Percentiles rank a stretch among this genome's conserved stretches.
Conservation (phyloP, 768 basidiomycete species). For the Hirschioporus abietinus region DNA sequence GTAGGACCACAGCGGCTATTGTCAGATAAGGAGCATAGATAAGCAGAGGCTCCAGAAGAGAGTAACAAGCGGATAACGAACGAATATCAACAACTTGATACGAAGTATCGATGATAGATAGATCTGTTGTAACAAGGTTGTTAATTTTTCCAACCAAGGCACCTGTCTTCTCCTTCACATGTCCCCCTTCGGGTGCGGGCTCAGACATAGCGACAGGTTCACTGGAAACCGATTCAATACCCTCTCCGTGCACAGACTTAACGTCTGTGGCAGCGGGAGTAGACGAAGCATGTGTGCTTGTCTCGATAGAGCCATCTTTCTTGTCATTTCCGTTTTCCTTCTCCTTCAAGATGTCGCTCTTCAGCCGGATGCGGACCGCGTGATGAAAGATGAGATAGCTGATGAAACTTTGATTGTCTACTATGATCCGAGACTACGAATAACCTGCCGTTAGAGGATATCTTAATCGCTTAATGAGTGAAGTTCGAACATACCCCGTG, state of each 20-base stretch:
- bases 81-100: background rate
- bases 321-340: background rate
- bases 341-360: constrained; percentile 1
- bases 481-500: background rate
- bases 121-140: constrained; percentile 68
- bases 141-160: constrained; percentile 61
- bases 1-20: constrained; percentile 16
- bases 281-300: background rate
- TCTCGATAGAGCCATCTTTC: background rate
- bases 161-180: background rate
- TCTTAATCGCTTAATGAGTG: background rate
- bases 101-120: constrained; percentile 12
- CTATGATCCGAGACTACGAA: background rate
- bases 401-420: background rate
- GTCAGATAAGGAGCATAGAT: background rate
- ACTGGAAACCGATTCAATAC: background rate
- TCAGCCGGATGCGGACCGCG: background rate
- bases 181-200: background rate
- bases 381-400: constrained; percentile 2
- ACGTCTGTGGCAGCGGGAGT: background rate
- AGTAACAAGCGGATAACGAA: background rate
- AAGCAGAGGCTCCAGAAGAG: background rate
- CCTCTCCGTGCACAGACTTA: background rate
- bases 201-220: background rate
- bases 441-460: background rate